Base-by-base conservation (phyloP, 192 early-diverging fungal species). In the Umbelopsis sp. region DNA sequence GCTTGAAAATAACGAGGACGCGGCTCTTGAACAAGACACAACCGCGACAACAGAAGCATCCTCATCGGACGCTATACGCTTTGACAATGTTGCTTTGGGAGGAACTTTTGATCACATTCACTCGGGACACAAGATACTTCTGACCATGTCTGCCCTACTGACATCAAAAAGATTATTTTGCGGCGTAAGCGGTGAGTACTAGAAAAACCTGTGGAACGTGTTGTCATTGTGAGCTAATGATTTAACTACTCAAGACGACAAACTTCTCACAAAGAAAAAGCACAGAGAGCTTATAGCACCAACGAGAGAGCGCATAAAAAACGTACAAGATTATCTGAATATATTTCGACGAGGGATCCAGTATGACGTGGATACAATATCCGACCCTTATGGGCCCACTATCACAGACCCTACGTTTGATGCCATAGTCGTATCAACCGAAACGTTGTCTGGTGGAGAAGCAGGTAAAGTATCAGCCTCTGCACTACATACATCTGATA, bases 41-140 rank as follows among this genome's bases (percentile, higher is more conserved):
- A 0, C 41, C 4, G 15, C 22, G 15, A 22, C 23, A 6, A 66
- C 51, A 22, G 15, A 30, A 4, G 27, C n/a, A 18, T 49, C 13
- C 37, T 46, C 49, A n/a, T 35, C 46, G 21, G 27, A 51, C 30
- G 48, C 55, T 47, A 30, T 21, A 11, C 22, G 21, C 4, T 79
- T 74, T 81, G 71, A 77, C 21, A 68, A 83, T 74, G 91, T 91
- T 1, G 90, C 84, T 12, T 71, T 97, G 8, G 97, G 97, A 23
- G 97, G 97, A 16, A 98, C 97, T 20, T 99, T 99, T 84, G 97
- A 99, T 79, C 96, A 97, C 73, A 79, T 99, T 55, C 97, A 99
- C 70, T 79, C 87, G 1, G 97, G 96, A 11, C 97, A 99, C 78
- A 95, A 97, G 84, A 93, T 98, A 41, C 78, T 99, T 15, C 82